Percentiles rank a stretch among this genome's conserved stretches.
These are phyloP conservation scores for Byssoonygena ceratinophila DNA, from an alignment of 2,329 filamentous ascomycete species.

Conservation along the genomic window DNA sequence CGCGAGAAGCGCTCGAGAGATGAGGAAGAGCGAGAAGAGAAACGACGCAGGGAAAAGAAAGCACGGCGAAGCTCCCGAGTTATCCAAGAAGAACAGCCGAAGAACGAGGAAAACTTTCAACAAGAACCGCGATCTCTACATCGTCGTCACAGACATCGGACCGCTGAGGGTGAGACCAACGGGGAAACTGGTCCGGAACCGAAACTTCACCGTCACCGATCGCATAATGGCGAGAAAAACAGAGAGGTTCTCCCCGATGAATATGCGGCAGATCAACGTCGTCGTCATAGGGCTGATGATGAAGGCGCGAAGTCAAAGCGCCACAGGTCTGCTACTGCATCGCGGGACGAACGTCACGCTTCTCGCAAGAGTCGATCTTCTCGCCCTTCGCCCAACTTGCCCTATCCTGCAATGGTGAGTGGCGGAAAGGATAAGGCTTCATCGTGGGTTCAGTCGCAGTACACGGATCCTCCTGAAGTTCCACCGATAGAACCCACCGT, in stretches of 20 bases:
- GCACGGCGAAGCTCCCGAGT: conserved; percentile 44
- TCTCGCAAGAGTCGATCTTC: conserved; percentile 23
- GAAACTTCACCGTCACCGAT: conserved; percentile 27
- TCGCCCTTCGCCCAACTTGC: conserved; percentile 16
- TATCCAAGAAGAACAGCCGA: conserved; percentile 20
- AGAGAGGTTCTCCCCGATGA: conserved; percentile 23
- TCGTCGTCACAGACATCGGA: conserved; percentile 30
- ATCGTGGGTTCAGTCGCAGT: conserved; percentile 41
- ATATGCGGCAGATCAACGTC: conserved; percentile 22
- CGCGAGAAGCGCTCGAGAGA: conserved; percentile 30
- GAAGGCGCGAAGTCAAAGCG: conserved; percentile 26
- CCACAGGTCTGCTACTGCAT: conserved; percentile 27
- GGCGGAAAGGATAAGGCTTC: conserved; percentile 40
- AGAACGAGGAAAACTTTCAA: conserved; percentile 22
- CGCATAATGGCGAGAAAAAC: conserved; percentile 24
- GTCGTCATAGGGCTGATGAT: conserved; percentile 27
- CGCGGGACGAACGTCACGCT: conserved; percentile 27
- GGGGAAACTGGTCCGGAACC: neutral
- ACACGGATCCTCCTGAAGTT: conserved; percentile 39
- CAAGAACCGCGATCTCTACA: conserved; percentile 25
- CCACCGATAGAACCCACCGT: conserved; percentile 39
- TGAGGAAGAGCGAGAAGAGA: conserved; percentile 46
- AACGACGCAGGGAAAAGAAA: conserved; percentile 49
- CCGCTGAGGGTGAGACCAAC: conserved; percentile 21
- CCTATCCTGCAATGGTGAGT: conserved; percentile 25